Percentiles rank a stretch among this genome's conserved stretches.
Evolutionary conservation across 2,329 filamentous ascomycete species (phyloP).

Genomic region (Curvularia sp.): DNA sequence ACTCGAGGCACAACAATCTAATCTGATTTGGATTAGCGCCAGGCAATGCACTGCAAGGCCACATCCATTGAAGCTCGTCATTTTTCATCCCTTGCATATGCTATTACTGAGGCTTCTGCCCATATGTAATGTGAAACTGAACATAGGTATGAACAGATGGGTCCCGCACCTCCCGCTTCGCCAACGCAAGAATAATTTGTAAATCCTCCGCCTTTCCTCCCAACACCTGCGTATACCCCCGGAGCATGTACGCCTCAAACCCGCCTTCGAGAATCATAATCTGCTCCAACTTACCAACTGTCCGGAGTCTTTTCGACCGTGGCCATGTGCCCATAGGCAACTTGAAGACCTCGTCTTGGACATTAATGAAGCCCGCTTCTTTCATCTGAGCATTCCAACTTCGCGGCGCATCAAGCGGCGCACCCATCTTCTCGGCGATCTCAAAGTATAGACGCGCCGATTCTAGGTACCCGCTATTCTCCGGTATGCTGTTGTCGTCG

Average conservation of each 20-base stretch:
- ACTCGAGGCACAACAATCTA: background rate
- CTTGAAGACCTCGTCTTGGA: constrained; percentile 44
- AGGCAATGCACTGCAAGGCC: background rate
- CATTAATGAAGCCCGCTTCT: constrained; percentile 54
- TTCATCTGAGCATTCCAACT: constrained; percentile 44
- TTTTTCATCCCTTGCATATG: background rate
- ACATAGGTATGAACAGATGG: constrained; percentile 34
- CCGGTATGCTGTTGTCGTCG: constrained; percentile 31
- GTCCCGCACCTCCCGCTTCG: constrained; percentile 30
- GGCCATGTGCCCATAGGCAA: constrained; percentile 39
- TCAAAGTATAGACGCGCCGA: constrained; percentile 30
- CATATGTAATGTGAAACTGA: constrained; percentile 33
- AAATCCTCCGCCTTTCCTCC: constrained; percentile 25
- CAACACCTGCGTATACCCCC: constrained; percentile 32
- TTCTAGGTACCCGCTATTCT: constrained; percentile 30
- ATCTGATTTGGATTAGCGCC: background rate
- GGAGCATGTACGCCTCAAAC: constrained; percentile 35
- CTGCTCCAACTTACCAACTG: constrained; percentile 29
- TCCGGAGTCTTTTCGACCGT: constrained; percentile 33
- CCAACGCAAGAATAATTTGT: constrained; percentile 27
- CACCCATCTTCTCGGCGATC: constrained; percentile 35
- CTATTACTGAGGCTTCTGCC: constrained; percentile 20
- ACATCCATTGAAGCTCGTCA: background rate
- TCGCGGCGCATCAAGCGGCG: constrained; percentile 43
- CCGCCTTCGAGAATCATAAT: constrained; percentile 35